Evolutionary conservation across 495 filamentous ascomycete species (phyloP).

Genomic region (Hypoxylon fragiforme): DNA sequence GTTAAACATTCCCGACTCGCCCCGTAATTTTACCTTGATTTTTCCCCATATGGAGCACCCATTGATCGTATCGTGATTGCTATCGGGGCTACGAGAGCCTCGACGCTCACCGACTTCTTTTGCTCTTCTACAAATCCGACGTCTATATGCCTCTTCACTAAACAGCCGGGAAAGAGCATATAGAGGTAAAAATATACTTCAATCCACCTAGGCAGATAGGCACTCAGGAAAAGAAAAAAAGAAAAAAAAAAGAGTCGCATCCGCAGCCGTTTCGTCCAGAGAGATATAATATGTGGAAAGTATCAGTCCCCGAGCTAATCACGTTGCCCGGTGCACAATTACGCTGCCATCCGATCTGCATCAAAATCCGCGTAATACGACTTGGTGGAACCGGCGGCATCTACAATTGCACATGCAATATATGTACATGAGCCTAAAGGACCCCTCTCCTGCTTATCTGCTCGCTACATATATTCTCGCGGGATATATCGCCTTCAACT

Average conservation of each 20-base stretch:
- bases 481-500: slow-evolving; percentile 12
- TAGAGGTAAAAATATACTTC: no score
- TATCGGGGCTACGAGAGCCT: slow-evolving; percentile 13
- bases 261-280: slow-evolving; percentile 7
- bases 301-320: slow-evolving; percentile 17
- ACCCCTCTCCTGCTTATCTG: slow-evolving; percentile 7
- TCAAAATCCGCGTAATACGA: slow-evolving; percentile 26
- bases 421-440: slow-evolving; percentile 7
- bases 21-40: slow-evolving; percentile 17
- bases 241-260: slow-evolving; percentile 9
- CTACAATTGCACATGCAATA: slow-evolving; percentile 12
- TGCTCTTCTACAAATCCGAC: slow-evolving; percentile 14
- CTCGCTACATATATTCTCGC: not conserved
- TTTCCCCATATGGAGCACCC: slow-evolving; percentile 18
- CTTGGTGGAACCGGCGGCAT: slow-evolving; percentile 5
- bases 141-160: slow-evolving; percentile 6
- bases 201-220: no score
- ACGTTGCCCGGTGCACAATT: slow-evolving; percentile 25
- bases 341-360: slow-evolving; percentile 33
- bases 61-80: slow-evolving; percentile 28
- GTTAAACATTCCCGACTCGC: slow-evolving; percentile 18
- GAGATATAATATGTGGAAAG: not conserved
- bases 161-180: slow-evolving; percentile 10
- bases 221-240: slow-evolving; percentile 2
- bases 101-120: slow-evolving; percentile 28